Conservation (phyloP, 768 basidiomycete genomes). For the Pluteus cervinus region DNA sequence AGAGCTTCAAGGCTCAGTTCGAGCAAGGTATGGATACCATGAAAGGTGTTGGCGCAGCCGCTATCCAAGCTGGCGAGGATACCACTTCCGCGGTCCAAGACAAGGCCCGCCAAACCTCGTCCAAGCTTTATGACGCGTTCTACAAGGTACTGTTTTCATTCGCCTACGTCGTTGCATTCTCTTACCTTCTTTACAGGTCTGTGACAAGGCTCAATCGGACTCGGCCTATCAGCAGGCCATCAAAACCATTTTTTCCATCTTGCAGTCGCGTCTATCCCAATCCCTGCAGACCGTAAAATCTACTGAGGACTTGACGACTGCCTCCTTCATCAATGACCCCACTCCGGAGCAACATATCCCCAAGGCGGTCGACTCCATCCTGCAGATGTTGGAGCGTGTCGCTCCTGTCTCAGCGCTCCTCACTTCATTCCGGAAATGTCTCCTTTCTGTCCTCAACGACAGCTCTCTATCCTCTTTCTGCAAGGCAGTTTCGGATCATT, state of each 20-base stretch:
- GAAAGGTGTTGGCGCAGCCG: conserved; percentile 49
- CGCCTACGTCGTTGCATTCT: neutral
- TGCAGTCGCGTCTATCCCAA: conserved; percentile 51
- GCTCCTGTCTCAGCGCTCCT: conserved; percentile 49
- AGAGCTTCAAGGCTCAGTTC: conserved; percentile 48
- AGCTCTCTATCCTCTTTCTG: no score
- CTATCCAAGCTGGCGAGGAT: conserved; percentile 48
- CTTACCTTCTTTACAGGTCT: conserved; percentile 35
- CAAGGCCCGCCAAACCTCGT: conserved; percentile 31
- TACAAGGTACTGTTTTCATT: conserved; percentile 32
- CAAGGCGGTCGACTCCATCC: conserved; percentile 43
- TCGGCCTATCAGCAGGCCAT: conserved; percentile 52
- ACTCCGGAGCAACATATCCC: conserved; percentile 58
- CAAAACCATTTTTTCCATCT: conserved; percentile 47
- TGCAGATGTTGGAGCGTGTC: conserved; percentile 44
- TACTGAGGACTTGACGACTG: conserved; percentile 40
- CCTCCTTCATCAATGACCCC: conserved; percentile 54
- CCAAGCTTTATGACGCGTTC: conserved; percentile 44
- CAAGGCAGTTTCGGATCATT: no score
- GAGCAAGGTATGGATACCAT: conserved; percentile 64
- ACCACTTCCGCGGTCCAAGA: conserved; percentile 38
- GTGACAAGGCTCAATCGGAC: conserved; percentile 59
- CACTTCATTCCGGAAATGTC: conserved; percentile 32
- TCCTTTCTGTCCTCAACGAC: conserved; percentile 48
- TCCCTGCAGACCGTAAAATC: conserved; percentile 46